Evolutionary conservation across 2,329 filamentous ascomycete genomes (phyloP), one percentile per base, ranked within the genome.

Genomic region (Cyphellophora europaea): DNA sequence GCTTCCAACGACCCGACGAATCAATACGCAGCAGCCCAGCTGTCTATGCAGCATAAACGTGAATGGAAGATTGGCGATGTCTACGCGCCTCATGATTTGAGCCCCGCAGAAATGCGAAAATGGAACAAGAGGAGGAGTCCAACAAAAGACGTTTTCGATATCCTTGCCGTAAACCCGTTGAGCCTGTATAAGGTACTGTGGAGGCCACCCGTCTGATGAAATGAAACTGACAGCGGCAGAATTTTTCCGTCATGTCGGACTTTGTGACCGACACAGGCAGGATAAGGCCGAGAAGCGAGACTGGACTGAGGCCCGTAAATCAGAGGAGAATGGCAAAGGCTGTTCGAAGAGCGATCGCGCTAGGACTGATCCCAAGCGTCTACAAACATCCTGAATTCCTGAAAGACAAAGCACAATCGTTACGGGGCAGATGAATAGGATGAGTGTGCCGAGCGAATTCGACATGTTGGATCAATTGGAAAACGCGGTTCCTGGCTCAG

Each of bases 271-370:
- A 79, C 8, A 83, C 85, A 64, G 91, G 89, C 33, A 77, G 87
- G 40, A 95, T 98, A 57, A 82, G 77, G 62, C 77, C 82, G 56
- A 69, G 74, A n/a, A 70, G 59, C 5, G 67, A 79, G 15, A 96
- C 88, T 0, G 86, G 85, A 11, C 67, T 98, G 42, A 74, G 85
- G 38, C 82, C 83, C 3, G 81, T 84, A 47, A 96, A 96, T 67
- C 91, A 98, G 67, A 74, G 91, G 48, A 87, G 82, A 63, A 77
- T 98, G 55, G 83, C 89, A 43, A 95, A 93, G 68, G 89, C 93
- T 35, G 82, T 98, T 51, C 71, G 91, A 47, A 74, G 91, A 49
- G 81, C 84, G 13, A 80, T 96, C 51, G 91, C 88, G 1, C 72
- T 95, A 54, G 91, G 91, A 11, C 67, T 96, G 41, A 87, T 96